Evolutionary conservation across 371 early-diverging fungal genomes (phyloP).

Genomic region (Rhizopus stolonifer): DNA sequence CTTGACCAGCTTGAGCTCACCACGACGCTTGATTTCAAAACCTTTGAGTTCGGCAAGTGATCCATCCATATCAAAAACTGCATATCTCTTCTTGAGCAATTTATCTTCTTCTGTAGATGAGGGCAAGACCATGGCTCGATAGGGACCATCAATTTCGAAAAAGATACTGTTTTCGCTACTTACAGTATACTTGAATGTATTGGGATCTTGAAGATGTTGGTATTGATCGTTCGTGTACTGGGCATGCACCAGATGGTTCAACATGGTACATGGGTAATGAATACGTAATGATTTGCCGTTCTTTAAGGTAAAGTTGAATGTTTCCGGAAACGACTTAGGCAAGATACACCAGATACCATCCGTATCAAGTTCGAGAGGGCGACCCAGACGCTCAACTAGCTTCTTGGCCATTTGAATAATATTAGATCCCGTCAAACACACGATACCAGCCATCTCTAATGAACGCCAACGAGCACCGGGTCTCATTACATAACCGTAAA

Average conservation of each 20-base stretch:
- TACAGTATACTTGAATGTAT: conserved; percentile 66
- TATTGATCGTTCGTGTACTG: conserved; percentile 99
- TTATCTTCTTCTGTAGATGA: conserved; percentile 97
- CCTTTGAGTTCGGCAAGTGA: conserved; percentile 98
- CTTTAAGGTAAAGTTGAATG: conserved; percentile 78
- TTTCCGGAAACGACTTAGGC: conserved; percentile 93
- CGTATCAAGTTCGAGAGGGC: conserved; percentile 98
- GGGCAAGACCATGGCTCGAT: conserved; percentile 99
- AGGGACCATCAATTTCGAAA: conserved; percentile 99
- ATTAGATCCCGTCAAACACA: conserved; percentile 95
- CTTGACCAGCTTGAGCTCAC: conserved; percentile 99
- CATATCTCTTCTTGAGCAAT: conserved; percentile 98
- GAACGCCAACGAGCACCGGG: conserved; percentile 99
- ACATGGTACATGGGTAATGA: conserved; percentile 96
- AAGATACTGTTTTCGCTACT: conserved; percentile 96
- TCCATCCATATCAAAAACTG: conserved; percentile 97
- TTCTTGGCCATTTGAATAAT: conserved; percentile 97
- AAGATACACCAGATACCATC: conserved; percentile 99
- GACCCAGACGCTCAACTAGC: conserved; percentile 93
- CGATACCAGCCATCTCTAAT: conserved; percentile 99
- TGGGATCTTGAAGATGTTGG: conserved; percentile 70
- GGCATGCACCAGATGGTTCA: conserved; percentile 97
- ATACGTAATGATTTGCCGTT: conserved; percentile 80
- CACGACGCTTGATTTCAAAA: conserved; percentile 99
- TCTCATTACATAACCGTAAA: conserved; percentile 99